Evolutionary conservation across 768 basidiomycete species (phyloP).

Genomic region (Leccinum obscurum): DNA sequence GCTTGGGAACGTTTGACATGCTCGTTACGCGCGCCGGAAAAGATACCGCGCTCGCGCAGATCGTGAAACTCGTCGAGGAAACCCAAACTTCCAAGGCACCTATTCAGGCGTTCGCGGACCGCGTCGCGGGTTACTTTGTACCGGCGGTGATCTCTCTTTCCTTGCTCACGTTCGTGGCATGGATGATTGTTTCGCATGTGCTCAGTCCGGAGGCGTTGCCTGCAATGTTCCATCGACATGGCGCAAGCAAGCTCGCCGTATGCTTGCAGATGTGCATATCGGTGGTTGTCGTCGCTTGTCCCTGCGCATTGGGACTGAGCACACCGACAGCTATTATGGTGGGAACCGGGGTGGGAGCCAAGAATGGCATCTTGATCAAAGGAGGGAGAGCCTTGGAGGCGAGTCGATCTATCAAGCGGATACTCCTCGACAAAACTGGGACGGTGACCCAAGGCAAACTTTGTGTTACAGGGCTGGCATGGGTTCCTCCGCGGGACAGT

Average conservation of each 20-base stretch:
- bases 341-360: constrained; percentile 94
- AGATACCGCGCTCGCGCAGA: constrained; percentile 94
- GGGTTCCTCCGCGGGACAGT: constrained; percentile 52
- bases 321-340: constrained; percentile 99
- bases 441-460: constrained; percentile 97
- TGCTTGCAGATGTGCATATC: constrained; percentile 97
- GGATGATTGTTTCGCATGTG: constrained; percentile 74
- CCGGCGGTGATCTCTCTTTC: constrained; percentile 87
- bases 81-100: constrained; percentile 98
- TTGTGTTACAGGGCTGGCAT: constrained; percentile 71
- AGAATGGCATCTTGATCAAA: constrained; percentile 98
- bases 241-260: constrained; percentile 82
- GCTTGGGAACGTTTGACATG: constrained; percentile 97
- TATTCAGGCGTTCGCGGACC: constrained; percentile 96
- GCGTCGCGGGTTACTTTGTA: constrained; percentile 93
- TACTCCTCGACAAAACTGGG: constrained; percentile 96
- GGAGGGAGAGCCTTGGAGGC: constrained; percentile 94
- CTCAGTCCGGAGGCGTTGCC: constrained; percentile 65
- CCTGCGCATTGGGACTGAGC: constrained; percentile 93
- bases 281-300: constrained; percentile 97
- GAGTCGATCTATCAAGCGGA: constrained; percentile 74
- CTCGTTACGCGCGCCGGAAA: constrained; percentile 92
- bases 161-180: constrained; percentile 74
- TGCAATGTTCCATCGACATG: constrained; percentile 79
- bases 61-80: constrained; percentile 95